Evolutionary conservation across 2,329 filamentous ascomycete species (phyloP).

Genomic region (Pyrenochaeta sp.): DNA sequence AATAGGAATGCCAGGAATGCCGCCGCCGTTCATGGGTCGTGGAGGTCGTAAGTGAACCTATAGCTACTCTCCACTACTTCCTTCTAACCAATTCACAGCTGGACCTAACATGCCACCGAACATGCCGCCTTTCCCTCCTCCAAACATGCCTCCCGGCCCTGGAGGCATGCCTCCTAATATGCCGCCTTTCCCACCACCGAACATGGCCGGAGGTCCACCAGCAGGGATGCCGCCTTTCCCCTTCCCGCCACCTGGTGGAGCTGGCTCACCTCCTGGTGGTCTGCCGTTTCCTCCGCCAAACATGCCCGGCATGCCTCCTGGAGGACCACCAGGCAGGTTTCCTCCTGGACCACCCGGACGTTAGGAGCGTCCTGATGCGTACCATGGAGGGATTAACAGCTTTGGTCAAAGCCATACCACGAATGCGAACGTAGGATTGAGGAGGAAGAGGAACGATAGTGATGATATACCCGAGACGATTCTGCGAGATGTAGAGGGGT

Average conservation of each 20-base stretch:
- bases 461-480: slow-evolving; percentile 25
- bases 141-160: slow-evolving; percentile 46
- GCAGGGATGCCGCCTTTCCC: slow-evolving; percentile 43
- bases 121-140: slow-evolving; percentile 24
- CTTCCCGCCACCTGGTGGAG: slow-evolving; percentile 33
- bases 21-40: slow-evolving; percentile 53
- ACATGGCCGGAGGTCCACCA: slow-evolving; percentile 33
- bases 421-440: slow-evolving; percentile 4
- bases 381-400: slow-evolving; percentile 13
- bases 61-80: neutral
- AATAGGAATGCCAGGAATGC: slow-evolving; percentile 46
- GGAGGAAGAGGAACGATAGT: slow-evolving; percentile 17
- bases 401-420: neutral
- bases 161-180: slow-evolving; percentile 41
- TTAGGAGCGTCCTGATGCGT: slow-evolving; percentile 23
- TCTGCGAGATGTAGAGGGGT: slow-evolving; percentile 15
- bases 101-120: slow-evolving; percentile 28
- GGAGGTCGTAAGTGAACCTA: slow-evolving; percentile 46
- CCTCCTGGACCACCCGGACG: slow-evolving; percentile 39
- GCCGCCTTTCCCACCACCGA: slow-evolving; percentile 52
- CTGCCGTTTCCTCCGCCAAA: slow-evolving; percentile 51
- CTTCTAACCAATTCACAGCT: slow-evolving; percentile 14
- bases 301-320: slow-evolving; percentile 41
- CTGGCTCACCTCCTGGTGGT: slow-evolving; percentile 43
- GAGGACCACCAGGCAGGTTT: slow-evolving; percentile 33